Base-by-base conservation (phyloP, 306 rosid genomes). In the Lathyrus tuberosus region DNA sequence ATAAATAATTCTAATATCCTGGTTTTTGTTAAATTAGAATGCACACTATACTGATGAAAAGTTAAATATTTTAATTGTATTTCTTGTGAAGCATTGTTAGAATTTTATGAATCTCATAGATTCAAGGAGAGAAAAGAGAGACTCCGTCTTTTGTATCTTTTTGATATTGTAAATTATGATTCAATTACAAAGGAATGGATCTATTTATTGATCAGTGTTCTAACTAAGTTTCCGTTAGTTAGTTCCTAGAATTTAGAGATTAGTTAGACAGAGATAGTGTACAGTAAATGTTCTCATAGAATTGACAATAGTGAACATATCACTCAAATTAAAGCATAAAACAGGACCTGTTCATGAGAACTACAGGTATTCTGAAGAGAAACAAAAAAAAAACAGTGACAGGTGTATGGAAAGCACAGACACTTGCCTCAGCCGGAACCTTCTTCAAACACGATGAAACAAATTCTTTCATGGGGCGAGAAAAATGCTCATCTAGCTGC, bases 401-500 rank as follows among this genome's bases (percentile, higher is more conserved):
- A 46, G 40, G 67, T 8, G 30, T 42, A 46, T 15, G 37, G 40
- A 66, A 65, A 62, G 61, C 48, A 59, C 51, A 60, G 53, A 52
- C 52, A 71, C 87, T 86, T 84, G 78, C 99, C 97, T 95, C 99
- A 30, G 91, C 89, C 72, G 99, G 96, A 82, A 82, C 84, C 82
- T 91, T 95, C 91, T 91, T 95, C 67, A 95, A 82, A 84, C 99
- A 95, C 53, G 85, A 62, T 11, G 99, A 80, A 60, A 95, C 99
- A 67, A 95, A 91, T 78, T 95, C 99, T 84, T 95, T 95, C 88
- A 95, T 62, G 4, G 96, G 86, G 62, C 95, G 97, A 71, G 96
- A 95, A 84, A 95, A 95, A 79, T 95, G 99, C 56, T 95, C 99
- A 86, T 95, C 99, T 69, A 95, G 83, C 99, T 94, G 91, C 87